Conservation (phyloP, 2,329 filamentous ascomycete species). For the Zymoseptoria passerinii region DNA sequence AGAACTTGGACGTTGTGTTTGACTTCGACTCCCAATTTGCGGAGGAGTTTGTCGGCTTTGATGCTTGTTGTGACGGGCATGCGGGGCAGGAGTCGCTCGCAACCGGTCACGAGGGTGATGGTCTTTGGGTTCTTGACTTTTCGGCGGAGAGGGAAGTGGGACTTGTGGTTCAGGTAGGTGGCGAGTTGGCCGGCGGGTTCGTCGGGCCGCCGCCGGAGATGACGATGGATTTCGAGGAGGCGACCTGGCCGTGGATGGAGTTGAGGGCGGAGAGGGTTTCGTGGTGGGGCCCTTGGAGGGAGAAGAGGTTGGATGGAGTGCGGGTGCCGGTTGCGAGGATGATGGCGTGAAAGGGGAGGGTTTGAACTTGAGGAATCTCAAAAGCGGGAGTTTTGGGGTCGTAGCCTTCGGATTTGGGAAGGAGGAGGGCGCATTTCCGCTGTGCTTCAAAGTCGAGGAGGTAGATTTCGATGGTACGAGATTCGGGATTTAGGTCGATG, state of each 20-base stretch:
- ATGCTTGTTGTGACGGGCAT: constrained; percentile 21
- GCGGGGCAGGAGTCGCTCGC: constrained; percentile 25
- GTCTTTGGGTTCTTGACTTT: constrained; percentile 12
- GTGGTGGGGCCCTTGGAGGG: constrained; percentile 27
- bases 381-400: constrained; percentile 1
- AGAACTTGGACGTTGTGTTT: constrained; percentile 24
- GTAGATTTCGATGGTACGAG: constrained; percentile 23
- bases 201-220: constrained; percentile 31
- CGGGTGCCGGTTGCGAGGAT: constrained; percentile 33
- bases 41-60: constrained; percentile 28
- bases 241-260: constrained; percentile 24
- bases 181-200: constrained; percentile 34
- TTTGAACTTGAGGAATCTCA: constrained; percentile 12
- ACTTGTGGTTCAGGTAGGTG: constrained; percentile 24
- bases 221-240: constrained; percentile 28
- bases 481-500: constrained; percentile 22
- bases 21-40: constrained; percentile 26
- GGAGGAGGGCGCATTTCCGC: constrained; percentile 9
- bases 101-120: constrained; percentile 30
- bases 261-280: constrained; percentile 29
- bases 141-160: constrained; percentile 10
- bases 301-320: constrained; percentile 29
- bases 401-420: constrained; percentile 2
- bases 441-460: constrained; percentile 15
- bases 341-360: constrained; percentile 29